phyloP scores from a whole-genome alignment of 2,329 filamentous ascomycete genomes.

The Lachnellula subtilissima region DNA sequence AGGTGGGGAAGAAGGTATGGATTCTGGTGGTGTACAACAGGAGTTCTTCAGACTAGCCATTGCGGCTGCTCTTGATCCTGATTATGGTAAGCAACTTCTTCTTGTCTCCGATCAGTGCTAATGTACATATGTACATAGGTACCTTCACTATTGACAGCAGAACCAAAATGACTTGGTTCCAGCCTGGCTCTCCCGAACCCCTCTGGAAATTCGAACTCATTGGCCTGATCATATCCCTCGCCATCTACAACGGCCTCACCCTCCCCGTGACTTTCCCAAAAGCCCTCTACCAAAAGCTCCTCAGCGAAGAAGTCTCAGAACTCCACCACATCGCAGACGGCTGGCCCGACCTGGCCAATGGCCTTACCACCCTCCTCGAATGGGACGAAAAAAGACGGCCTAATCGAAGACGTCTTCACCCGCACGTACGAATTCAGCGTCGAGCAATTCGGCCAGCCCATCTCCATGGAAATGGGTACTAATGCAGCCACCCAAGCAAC shows the following conservation, averaged over 20 bases:
- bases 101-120: slow-evolving; percentile 2
- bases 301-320: slow-evolving; percentile 63
- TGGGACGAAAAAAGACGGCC: slow-evolving; percentile 71
- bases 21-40: slow-evolving; percentile 92
- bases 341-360: slow-evolving; percentile 76
- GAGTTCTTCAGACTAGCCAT: slow-evolving; percentile 90
- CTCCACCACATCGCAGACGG: slow-evolving; percentile 78
- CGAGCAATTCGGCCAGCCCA: slow-evolving; percentile 49
- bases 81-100: slow-evolving; percentile 51
- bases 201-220: slow-evolving; percentile 88
- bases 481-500: slow-evolving; percentile 15
- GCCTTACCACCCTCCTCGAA: slow-evolving; percentile 65
- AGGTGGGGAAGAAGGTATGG: slow-evolving; percentile 79
- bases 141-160: slow-evolving; percentile 74
- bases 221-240: slow-evolving; percentile 81
- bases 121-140: slow-evolving; percentile 35
- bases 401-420: slow-evolving; percentile 76
- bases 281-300: slow-evolving; percentile 75
- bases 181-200: slow-evolving; percentile 74
- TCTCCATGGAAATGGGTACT: slow-evolving; percentile 51
- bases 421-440: slow-evolving; percentile 83
- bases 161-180: slow-evolving; percentile 83
- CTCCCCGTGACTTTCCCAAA: slow-evolving; percentile 84
- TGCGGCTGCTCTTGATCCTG: slow-evolving; percentile 70
- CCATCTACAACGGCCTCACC: slow-evolving; percentile 88